Conservation (phyloP, 257 asterid genomes). For the Thymus quinquecostatus region DNA sequence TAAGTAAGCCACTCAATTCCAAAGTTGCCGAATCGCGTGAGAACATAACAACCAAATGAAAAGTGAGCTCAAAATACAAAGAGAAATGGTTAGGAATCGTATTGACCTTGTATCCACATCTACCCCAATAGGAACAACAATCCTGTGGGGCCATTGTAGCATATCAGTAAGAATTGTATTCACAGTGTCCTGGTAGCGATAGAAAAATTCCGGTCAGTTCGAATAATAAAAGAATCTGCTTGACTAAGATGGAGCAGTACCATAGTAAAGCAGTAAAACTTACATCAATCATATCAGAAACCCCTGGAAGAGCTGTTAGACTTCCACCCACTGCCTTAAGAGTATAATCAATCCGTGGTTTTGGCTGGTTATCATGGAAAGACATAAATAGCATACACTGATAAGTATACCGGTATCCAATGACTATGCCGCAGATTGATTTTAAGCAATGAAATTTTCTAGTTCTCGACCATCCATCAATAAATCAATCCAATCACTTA, state of each 20-base stretch:
- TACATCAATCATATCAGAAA: conserved; percentile 97
- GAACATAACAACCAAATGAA: conserved; percentile 7
- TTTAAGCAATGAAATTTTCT: background rate
- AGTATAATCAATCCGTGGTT: conserved; percentile 90
- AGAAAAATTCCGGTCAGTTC: conserved; percentile 39
- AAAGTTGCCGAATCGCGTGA: conserved; percentile 15
- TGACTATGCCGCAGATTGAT: background rate
- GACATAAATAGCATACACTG: conserved; percentile 18
- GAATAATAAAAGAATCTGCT: conserved; percentile 17
- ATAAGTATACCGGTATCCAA: background rate
- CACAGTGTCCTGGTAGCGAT: conserved; percentile 75
- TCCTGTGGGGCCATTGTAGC: conserved; percentile 99
- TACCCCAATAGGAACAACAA: conserved; percentile 95
- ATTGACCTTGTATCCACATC: conserved; percentile 80
- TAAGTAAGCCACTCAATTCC: conserved; percentile 3
- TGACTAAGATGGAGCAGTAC: conserved; percentile 9
- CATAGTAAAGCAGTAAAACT: conserved; percentile 42
- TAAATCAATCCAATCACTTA: conserved; percentile 1
- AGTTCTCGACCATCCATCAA: conserved; percentile 11
- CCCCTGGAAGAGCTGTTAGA: conserved; percentile 92
- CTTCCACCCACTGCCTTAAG: conserved; percentile 98
- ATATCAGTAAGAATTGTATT: conserved; percentile 76
- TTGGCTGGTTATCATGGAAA: conserved; percentile 65
- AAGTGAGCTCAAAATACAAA: conserved; percentile 8
- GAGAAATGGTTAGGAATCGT: conserved; percentile 19